Conservation (phyloP, 495 filamentous ascomycete species). For the Collariella sp. region DNA sequence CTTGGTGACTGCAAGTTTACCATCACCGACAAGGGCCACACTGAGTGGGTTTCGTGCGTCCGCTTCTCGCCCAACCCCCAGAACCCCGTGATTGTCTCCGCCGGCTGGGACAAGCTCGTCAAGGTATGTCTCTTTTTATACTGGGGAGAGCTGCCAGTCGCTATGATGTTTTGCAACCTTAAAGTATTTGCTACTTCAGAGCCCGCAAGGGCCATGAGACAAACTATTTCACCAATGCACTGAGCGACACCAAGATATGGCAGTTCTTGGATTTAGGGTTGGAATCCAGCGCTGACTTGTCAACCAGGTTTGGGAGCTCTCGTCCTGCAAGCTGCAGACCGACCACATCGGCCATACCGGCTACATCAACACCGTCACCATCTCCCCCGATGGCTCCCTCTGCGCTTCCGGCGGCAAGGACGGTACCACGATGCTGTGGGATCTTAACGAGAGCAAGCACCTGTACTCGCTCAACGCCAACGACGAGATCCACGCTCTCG, state of each 20-base stretch:
- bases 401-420: constrained; percentile 99
- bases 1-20: constrained; percentile 99
- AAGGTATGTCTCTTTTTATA: constrained; percentile 64
- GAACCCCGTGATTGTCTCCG: constrained; percentile 98
- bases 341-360: constrained; percentile 99
- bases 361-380: constrained; percentile 99
- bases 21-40: constrained; percentile 99
- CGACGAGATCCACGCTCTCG: constrained; percentile 99
- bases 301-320: constrained; percentile 98
- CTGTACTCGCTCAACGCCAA: constrained; percentile 99
- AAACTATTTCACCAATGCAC: constrained; percentile 78
- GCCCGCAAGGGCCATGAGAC: constrained; percentile 90
- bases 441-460: constrained; percentile 99
- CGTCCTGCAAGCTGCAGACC: constrained; percentile 97
- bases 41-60: constrained; percentile 99
- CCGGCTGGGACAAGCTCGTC: constrained; percentile 99
- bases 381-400: constrained; percentile 98
- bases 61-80: constrained; percentile 99
- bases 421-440: constrained; percentile 99
- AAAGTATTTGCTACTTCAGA: constrained; percentile 99
- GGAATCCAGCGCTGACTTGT: constrained; percentile 6
- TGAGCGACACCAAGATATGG: constrained; percentile 44
- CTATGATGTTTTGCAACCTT: constrained; percentile 81
- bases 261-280: neutral
- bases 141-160: neutral